Conservation (phyloP, 148 eudicot species). For the Rhododendron kiyosumense region DNA sequence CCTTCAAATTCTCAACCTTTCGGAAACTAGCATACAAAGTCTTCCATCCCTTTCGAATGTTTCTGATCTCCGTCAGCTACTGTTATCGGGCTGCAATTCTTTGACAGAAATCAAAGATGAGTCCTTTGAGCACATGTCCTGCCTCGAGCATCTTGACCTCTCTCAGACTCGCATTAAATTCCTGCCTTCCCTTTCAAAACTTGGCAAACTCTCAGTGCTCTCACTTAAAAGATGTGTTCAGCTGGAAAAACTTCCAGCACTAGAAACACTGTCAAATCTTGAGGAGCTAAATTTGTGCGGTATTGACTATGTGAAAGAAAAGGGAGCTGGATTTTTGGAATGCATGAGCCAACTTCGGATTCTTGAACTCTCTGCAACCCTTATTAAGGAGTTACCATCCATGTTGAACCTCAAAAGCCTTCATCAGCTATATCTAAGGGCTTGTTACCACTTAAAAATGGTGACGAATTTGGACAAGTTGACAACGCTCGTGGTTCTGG, state of each 20-base stretch:
- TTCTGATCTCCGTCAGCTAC: background rate
- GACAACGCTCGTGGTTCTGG: no score
- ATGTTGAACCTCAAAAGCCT: slow-evolving; percentile 24
- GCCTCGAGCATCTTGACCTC: slow-evolving; percentile 23
- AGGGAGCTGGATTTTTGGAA: slow-evolving; percentile 12
- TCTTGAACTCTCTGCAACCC: slow-evolving; percentile 28
- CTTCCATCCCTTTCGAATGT: background rate
- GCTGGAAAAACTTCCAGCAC: background rate
- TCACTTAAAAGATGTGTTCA: slow-evolving; percentile 14
- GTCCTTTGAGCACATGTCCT: slow-evolving; percentile 23
- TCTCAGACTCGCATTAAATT: slow-evolving; percentile 16
- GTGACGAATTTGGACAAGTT: no score
- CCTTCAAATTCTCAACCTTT: no score
- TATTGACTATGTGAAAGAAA: background rate
- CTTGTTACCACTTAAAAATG: background rate
- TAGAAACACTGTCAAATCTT: slow-evolving; percentile 16
- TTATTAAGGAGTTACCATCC: slow-evolving; percentile 16
- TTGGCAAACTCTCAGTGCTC: slow-evolving; percentile 17
- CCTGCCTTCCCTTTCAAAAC: slow-evolving; percentile 20
- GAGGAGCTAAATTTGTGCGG: slow-evolving; percentile 28
- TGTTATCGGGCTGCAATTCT: slow-evolving; percentile 6
- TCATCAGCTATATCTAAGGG: slow-evolving; percentile 11
- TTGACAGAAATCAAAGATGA: slow-evolving; percentile 13
- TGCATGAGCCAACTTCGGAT: slow-evolving; percentile 12
- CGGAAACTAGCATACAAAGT: background rate